Evolutionary conservation across 2,329 filamentous ascomycete genomes (phyloP), one percentile per base, ranked within the genome.

Genomic region (Colletotrichum navitas): DNA sequence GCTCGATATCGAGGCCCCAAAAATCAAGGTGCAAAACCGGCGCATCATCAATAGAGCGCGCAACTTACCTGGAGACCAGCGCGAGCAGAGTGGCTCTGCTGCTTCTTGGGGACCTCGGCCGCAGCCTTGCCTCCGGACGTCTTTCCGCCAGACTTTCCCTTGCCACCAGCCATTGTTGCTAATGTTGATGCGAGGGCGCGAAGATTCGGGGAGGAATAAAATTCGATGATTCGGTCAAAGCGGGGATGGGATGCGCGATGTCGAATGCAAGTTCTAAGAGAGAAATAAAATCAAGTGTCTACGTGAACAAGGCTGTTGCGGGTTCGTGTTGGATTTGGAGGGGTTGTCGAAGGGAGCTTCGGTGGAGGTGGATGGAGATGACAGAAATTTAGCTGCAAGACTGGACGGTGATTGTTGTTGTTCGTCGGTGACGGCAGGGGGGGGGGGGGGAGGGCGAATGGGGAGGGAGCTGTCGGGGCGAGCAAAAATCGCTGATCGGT

Each of bases 111-210:
- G 66, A 88, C 89, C 76, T 91, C 91, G 78, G 80, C 85, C 73
- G 85, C 85, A 61, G 86, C 88, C 88, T 96, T 96, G 78, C 93
- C 93, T 78, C 93, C 93, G 70, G 92, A 88, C 81, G 85, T 95
- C 91, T 97, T 97, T 81, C 95, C 95, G 79, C 95, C 94, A 75
- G 91, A 94, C 88, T 94, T 97, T 89, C 95, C 95, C 89, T 98
- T 98, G 86, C 94, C 94, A 81, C 95, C 95, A 81, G 94, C 83
- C 88, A 90, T 90, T 85, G 81, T 85, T 76, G 71, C 11, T n/a
- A 5, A 75, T 73, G 32, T 61, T 43, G 70, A 66, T 61, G 61
- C 34, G 66, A 41, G 52, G 52, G 66, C 69, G 66, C 65, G 66
- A 60, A 45, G 45, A 45, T 39, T 54, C 41, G 29, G 24, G 26